Evolutionary conservation across 106 monocot genomes (phyloP).

Genomic region (Gastrodia elata): DNA sequence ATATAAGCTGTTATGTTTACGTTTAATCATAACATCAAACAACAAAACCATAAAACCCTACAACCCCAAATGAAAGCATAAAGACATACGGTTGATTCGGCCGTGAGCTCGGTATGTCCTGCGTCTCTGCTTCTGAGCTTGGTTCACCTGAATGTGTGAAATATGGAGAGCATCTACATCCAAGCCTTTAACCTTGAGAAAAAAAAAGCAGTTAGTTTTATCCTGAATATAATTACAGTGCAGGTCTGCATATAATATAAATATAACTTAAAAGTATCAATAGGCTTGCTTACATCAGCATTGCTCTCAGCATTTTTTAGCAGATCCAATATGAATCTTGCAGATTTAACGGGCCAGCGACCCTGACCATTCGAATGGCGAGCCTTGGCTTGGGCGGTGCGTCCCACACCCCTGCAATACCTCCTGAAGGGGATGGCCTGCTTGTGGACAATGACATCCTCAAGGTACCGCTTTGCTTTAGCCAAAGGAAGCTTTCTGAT

Average conservation of each 20-base stretch:
- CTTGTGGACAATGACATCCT: constrained; percentile 42
- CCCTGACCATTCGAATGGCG: constrained; percentile 42
- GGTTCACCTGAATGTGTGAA: constrained; percentile 81
- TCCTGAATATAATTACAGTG: no score
- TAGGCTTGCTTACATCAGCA: constrained; percentile 35
- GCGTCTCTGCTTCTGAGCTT: constrained; percentile 83
- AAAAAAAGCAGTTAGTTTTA: background rate
- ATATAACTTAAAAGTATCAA: background rate
- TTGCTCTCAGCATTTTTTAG: constrained; percentile 63
- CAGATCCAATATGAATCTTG: constrained; percentile 46
- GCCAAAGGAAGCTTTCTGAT: constrained; percentile 31
- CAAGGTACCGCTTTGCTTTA: constrained; percentile 40
- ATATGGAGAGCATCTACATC: constrained; percentile 72
- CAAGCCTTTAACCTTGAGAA: constrained; percentile 62
- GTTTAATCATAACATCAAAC: background rate
- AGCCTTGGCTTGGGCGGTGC: constrained; percentile 34
- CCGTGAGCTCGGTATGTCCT: constrained; percentile 82
- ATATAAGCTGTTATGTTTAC: constrained; percentile 49
- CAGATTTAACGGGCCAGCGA: constrained; percentile 57
- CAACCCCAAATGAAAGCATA: background rate
- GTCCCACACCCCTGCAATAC: constrained; percentile 35
- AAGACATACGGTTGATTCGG: constrained; percentile 65
- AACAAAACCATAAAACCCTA: background rate
- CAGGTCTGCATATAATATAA: background rate
- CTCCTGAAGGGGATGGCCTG: constrained; percentile 41